A percentile compares a stretch with the other conserved stretches of the same genome.
Conservation (phyloP, 495 filamentous ascomycete species). For the Pseudomonodictys pantanalensis region DNA sequence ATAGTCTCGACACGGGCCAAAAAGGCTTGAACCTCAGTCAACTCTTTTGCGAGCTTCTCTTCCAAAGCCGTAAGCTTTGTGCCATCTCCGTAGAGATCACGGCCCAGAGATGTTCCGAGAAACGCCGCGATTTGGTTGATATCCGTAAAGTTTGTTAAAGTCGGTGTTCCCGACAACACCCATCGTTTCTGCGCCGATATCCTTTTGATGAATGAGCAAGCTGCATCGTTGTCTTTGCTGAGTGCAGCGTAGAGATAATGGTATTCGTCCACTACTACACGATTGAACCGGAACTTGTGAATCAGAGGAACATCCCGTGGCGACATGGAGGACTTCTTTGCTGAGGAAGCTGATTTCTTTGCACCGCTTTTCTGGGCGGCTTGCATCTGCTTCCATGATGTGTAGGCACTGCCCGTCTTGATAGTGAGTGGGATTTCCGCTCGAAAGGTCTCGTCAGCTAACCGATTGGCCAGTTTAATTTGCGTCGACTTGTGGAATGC, state of each 20-base stretch:
- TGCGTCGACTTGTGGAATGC: constrained; percentile 38
- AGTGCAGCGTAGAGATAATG: constrained; percentile 48
- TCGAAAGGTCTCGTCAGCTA: constrained; percentile 29
- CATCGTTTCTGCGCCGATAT: constrained; percentile 56
- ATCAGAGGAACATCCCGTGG: constrained; percentile 49
- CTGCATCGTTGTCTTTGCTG: constrained; percentile 22
- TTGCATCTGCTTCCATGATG: constrained; percentile 15
- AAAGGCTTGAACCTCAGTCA: constrained; percentile 39
- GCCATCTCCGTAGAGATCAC: not conserved
- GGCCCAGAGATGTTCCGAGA: constrained; percentile 49
- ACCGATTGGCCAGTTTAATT: constrained; percentile 29
- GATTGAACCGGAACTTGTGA: constrained; percentile 60
- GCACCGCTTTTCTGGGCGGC: not conserved
- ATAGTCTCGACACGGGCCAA: constrained; percentile 21
- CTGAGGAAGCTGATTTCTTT: too few species aligned
- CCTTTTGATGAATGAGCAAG: constrained; percentile 35
- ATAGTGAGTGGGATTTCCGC: constrained; percentile 32
- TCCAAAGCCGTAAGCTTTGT: constrained; percentile 35
- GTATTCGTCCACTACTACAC: constrained; percentile 68
- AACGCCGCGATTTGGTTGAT: constrained; percentile 57
- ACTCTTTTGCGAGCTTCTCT: constrained; percentile 23
- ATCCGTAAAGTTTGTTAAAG: constrained; percentile 55
- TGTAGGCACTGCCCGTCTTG: constrained; percentile 32
- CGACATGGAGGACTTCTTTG: too few species aligned
- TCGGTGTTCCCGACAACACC: constrained; percentile 68